phyloP scores from a whole-genome alignment of 169 alveolate genomes.

The Plasmodium cynomolgi region DNA sequence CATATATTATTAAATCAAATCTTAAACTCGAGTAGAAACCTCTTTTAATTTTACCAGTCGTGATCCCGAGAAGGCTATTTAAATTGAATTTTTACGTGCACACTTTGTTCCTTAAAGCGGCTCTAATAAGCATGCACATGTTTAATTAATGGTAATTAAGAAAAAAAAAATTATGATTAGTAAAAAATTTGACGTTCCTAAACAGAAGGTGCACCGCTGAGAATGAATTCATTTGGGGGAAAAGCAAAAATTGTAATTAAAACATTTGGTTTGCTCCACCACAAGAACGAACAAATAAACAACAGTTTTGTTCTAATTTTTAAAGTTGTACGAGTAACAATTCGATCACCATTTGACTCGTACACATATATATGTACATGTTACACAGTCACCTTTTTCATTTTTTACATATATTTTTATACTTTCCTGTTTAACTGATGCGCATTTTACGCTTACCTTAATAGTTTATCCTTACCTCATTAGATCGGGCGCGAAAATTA shows the following conservation, averaged over 20 bases:
- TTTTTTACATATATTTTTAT: neutral
- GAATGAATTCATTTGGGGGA: neutral
- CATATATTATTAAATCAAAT: neutral
- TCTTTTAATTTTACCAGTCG: neutral
- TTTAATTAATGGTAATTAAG: neutral
- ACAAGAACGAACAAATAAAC: neutral
- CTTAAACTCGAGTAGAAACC: neutral
- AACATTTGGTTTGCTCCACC: neutral
- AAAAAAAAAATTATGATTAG: neutral
- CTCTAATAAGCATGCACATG: neutral
- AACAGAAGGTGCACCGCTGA: neutral
- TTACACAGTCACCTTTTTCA: neutral
- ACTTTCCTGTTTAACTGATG: neutral
- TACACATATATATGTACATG: neutral
- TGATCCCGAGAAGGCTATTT: neutral
- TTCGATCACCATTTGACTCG: neutral
- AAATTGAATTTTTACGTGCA: neutral
- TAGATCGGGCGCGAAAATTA: neutral
- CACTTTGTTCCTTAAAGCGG: neutral
- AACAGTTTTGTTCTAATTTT: neutral
- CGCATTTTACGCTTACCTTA: neutral
- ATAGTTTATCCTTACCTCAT: neutral
- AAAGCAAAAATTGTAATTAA: neutral
- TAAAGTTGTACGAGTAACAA: neutral
- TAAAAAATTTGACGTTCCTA: neutral